Conservation (phyloP, 176 grass and related monocot genomes). For the sorghum (Sorghum bicolor) region DNA sequence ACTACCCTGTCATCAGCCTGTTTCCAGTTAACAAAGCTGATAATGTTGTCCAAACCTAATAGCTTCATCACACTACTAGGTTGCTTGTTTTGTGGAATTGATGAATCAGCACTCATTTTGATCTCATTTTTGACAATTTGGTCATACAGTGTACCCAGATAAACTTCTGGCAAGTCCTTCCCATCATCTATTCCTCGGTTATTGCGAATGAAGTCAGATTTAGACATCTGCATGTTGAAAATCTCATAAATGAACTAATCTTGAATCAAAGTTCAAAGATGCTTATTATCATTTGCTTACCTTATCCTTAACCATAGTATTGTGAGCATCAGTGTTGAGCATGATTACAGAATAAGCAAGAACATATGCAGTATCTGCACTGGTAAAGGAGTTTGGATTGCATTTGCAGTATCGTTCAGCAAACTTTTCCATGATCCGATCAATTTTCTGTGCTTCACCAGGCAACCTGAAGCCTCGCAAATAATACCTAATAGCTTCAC, state of each 20-base stretch:
- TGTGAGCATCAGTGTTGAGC: constrained; percentile 98
- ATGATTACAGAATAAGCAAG: constrained; percentile 99
- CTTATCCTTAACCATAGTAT: constrained; percentile 99
- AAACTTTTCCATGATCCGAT: constrained; percentile 99
- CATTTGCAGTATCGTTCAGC: constrained; percentile 97
- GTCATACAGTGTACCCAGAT: constrained; percentile 80
- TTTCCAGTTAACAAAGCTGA: constrained; percentile 86
- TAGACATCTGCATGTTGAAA: constrained; percentile 76
- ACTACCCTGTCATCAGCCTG: constrained; percentile 80
- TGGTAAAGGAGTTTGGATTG: constrained; percentile 89
- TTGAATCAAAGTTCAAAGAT: not conserved
- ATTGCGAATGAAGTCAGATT: constrained; percentile 82
- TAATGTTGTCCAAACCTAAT: constrained; percentile 91
- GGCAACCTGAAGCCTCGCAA: constrained; percentile 89
- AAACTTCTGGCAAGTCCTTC: constrained; percentile 95
- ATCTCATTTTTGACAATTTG: constrained; percentile 99
- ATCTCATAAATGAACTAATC: constrained; percentile 13
- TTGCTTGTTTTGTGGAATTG: constrained; percentile 78
- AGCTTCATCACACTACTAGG: constrained; percentile 82
- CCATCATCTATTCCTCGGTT: constrained; percentile 99
- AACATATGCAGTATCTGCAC: constrained; percentile 99
- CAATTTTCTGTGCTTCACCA: constrained; percentile 99
- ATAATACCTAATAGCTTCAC: constrained; percentile 93
- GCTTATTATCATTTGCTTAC: constrained; percentile 35
- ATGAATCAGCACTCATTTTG: constrained; percentile 87